These are phyloP conservation scores for Aspergillus pseudoglaucus DNA, from an alignment of 2,329 filamentous ascomycete genomes.

Conservation along the genomic window DNA sequence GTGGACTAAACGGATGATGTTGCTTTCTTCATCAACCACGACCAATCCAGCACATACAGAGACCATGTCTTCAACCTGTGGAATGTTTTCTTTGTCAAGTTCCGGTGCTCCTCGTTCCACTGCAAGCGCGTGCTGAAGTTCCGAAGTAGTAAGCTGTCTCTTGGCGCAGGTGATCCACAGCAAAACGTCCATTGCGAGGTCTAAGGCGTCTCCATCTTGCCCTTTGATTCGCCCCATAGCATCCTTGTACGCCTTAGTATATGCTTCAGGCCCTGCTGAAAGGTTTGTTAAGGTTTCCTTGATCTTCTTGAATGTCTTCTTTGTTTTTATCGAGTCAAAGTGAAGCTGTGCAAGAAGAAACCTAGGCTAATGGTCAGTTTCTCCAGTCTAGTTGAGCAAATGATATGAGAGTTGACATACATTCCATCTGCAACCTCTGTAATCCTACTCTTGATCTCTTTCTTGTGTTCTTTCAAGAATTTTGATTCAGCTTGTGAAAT, in stretches of 20 bases:
- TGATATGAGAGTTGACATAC: conserved; percentile 14
- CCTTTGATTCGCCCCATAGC: conserved; percentile 39
- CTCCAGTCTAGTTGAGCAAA: neutral
- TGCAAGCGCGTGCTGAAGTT: too few relatives aligned
- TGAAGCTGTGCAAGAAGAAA: conserved; percentile 20
- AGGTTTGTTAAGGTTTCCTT: conserved; percentile 24
- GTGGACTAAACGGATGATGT: too few relatives aligned
- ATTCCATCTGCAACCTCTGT: conserved; percentile 23
- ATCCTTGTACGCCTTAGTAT: conserved; percentile 36
- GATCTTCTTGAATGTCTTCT: neutral
- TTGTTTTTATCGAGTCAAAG: conserved; percentile 8
- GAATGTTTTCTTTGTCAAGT: too few relatives aligned
- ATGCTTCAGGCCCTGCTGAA: conserved; percentile 19
- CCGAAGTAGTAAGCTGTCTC: too few relatives aligned
- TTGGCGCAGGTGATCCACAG: too few relatives aligned
- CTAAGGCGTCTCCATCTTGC: conserved; percentile 18
- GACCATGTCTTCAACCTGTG: too few relatives aligned
- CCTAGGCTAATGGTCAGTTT: conserved; percentile 6
- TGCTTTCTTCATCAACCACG: too few relatives aligned
- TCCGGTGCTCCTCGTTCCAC: too few relatives aligned
- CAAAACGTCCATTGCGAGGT: too few relatives aligned
- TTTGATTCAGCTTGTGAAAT: conserved; percentile 1
- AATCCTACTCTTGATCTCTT: conserved; percentile 19
- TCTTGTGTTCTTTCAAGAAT: conserved; percentile 5
- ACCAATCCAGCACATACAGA: too few relatives aligned